These are phyloP conservation scores for Phytophthora pinifolia DNA, from an alignment of 352 stramenopile species.

Conservation along the genomic window DNA sequence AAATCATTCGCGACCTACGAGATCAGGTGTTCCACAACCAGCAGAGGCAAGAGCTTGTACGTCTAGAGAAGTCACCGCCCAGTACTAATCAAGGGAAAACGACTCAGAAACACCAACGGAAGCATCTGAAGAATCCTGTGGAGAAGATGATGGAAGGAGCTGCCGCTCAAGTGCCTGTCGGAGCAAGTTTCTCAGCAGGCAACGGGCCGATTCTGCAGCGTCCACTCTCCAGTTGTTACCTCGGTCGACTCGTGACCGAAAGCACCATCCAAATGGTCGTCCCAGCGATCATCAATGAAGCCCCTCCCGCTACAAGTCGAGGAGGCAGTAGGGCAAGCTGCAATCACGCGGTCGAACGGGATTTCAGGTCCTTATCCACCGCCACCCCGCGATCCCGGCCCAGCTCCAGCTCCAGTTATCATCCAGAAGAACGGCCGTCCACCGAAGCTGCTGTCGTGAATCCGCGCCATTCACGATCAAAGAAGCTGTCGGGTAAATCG, in stretches of 20 bases:
- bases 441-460: slow-evolving; percentile 16
- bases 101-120: slow-evolving; percentile 21
- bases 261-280: slow-evolving; percentile 24
- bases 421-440: background rate
- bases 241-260: slow-evolving; percentile 19
- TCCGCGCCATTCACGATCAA: slow-evolving; percentile 12
- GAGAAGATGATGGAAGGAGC: slow-evolving; percentile 48
- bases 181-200: slow-evolving; percentile 2
- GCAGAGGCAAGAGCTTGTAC: background rate
- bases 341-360: background rate
- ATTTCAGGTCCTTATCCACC: slow-evolving; percentile 11
- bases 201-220: slow-evolving; percentile 21
- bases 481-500: background rate
- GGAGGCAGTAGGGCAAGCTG: background rate
- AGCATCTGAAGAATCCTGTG: slow-evolving; percentile 66
- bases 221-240: slow-evolving; percentile 21
- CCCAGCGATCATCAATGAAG: slow-evolving; percentile 25
- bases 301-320: background rate
- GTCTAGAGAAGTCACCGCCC: background rate
- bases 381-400: slow-evolving; percentile 4
- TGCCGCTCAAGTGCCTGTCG: slow-evolving; percentile 1
- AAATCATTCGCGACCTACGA: slow-evolving; percentile 64
- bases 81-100: slow-evolving; percentile 7
- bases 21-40: slow-evolving; percentile 50
- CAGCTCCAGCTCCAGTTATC: slow-evolving; percentile 8